Base-by-base conservation (phyloP, 805 yeast genomes). In the Lipomyces chichibuensis region DNA sequence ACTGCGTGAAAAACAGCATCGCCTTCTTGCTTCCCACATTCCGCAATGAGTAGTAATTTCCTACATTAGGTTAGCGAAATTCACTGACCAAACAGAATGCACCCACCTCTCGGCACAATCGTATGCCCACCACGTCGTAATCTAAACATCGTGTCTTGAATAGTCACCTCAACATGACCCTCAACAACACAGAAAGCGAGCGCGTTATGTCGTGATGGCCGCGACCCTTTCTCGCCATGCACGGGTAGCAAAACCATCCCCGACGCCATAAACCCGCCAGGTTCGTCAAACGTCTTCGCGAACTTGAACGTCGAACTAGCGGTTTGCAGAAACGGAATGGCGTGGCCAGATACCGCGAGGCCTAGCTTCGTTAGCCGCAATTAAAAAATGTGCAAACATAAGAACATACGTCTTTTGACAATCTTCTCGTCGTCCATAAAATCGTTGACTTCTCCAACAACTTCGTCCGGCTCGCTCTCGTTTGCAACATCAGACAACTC, bases 41-140 rank as follows among this genome's bases (percentile, higher is more conserved):
- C 13, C 61, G 49, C 20, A 70, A 9, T 17, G 64, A 29, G 49
- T 70, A 70, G 33, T 43, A 39, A 53, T 62, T 70, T 14, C 64
- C 64, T 56, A 20, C 17, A 8, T 14, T 25, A 60, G 6, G 29
- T 60, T 51, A 60, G 46, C 23, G 23, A 17, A n/a, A 43, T 43
- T 17, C 49, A 43, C 5, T 17, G 20, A 43, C 3, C 11, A 43
- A 17, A 17, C 23, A 43, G 49, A n/a, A 43, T n/a, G 49, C 49
- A 74, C 90, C 17, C 90, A 4, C 88, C 89, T 79, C 89, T 84
- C 0, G 97, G 97, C 5, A 93, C 83, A 73, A 89, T 90, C 73
- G 92, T 88, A 3, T 94, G 85, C 62, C 96, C 89, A 0, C 97
- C 97, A 64, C 83, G 80, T 0, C 85, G 82, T 6, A 88, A 89